Conservation (phyloP, 352 stramenopile species). For the Phytophthora foliorum region DNA sequence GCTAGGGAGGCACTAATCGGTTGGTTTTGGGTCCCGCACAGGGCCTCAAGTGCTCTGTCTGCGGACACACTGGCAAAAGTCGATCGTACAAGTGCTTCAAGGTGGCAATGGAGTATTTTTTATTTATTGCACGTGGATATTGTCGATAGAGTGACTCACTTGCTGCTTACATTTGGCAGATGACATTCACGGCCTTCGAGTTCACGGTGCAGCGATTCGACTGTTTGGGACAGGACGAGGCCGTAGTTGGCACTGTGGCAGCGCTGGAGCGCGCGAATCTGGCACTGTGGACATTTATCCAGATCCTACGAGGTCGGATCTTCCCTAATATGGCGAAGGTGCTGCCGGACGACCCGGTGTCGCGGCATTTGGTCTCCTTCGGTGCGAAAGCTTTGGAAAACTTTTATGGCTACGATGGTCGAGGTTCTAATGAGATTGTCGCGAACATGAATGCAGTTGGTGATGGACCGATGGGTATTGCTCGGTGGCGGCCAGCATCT, state of each 20-base stretch:
- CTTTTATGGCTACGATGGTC: background rate
- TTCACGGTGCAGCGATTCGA: slow-evolving; percentile 70
- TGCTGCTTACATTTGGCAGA: slow-evolving; percentile 29
- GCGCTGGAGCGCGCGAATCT: slow-evolving; percentile 37
- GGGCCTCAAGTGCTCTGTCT: slow-evolving; percentile 69
- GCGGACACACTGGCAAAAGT: slow-evolving; percentile 76
- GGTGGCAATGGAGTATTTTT: slow-evolving; percentile 29
- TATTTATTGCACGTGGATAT: background rate
- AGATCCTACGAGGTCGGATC: slow-evolving; percentile 60
- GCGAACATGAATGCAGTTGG: slow-evolving; percentile 51
- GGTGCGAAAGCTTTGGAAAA: slow-evolving; percentile 43
- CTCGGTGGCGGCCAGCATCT: slow-evolving; percentile 52
- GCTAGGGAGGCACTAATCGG: slow-evolving; percentile 1
- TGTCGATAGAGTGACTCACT: background rate
- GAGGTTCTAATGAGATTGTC: slow-evolving; percentile 16
- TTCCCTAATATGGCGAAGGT: slow-evolving; percentile 44
- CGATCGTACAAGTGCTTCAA: slow-evolving; percentile 67
- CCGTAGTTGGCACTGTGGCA: slow-evolving; percentile 28
- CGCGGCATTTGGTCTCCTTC: slow-evolving; percentile 71
- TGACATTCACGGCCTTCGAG: slow-evolving; percentile 43
- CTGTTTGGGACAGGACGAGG: slow-evolving; percentile 46
- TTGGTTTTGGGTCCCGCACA: slow-evolving; percentile 22
- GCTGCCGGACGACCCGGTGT: slow-evolving; percentile 45
- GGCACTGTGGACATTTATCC: slow-evolving; percentile 60
- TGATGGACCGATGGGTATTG: slow-evolving; percentile 70